These are phyloP conservation scores for Ajuga reptans DNA, from an alignment of 305 asterid genomes.

Conservation along the genomic window DNA sequence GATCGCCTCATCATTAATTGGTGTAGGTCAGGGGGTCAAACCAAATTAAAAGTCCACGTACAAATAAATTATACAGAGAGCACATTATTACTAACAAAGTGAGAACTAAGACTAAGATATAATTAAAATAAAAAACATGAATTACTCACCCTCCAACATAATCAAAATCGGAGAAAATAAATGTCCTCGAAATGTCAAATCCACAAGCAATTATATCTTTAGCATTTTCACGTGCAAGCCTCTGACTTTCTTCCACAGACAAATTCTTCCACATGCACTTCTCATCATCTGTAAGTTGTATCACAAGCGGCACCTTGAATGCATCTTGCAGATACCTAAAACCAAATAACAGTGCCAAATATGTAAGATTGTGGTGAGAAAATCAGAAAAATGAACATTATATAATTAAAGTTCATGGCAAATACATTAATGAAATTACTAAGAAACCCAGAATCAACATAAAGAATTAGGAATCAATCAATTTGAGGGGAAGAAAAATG, in stretches of 20 bases:
- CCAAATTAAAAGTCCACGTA: too few species aligned
- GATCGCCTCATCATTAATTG: too few species aligned
- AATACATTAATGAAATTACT: background rate
- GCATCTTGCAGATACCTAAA: slow-evolving; percentile 86
- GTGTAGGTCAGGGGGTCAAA: too few species aligned
- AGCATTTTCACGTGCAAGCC: slow-evolving; percentile 95
- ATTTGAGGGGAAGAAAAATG: background rate
- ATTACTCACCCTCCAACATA: slow-evolving; percentile 83
- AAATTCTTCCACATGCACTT: slow-evolving; percentile 94
- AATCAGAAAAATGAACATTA: background rate
- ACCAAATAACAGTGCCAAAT: background rate
- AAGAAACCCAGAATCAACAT: background rate
- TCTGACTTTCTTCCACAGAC: slow-evolving; percentile 80
- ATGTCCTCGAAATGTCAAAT: slow-evolving; percentile 79
- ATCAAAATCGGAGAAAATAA: slow-evolving; percentile 82
- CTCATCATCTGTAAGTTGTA: slow-evolving; percentile 94
- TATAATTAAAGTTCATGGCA: background rate
- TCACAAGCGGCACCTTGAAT: slow-evolving; percentile 90
- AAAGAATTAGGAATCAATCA: background rate
- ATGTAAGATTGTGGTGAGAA: background rate
- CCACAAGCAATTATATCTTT: slow-evolving; percentile 98
- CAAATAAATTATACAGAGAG: background rate
- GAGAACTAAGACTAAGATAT: background rate
- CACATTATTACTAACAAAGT: background rate
- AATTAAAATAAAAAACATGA: background rate